Percentiles rank a stretch among this genome's conserved stretches.
These are phyloP conservation scores for Penicillium sp. DNA, from an alignment of 2,329 filamentous ascomycete genomes.

Conservation along the genomic window DNA sequence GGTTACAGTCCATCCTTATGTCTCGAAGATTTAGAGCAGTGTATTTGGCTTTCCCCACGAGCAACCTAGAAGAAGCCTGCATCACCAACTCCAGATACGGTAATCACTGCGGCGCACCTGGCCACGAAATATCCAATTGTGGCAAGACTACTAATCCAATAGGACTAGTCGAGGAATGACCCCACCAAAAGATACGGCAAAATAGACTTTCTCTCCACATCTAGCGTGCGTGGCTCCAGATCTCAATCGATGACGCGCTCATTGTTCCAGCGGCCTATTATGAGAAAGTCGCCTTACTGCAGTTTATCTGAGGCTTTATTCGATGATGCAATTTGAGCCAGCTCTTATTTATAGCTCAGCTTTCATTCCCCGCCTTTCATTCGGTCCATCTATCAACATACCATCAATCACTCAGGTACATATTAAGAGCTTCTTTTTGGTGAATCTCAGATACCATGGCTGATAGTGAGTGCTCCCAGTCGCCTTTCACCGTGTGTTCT, in stretches of 20 bases:
- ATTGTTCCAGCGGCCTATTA: slow-evolving; percentile 6
- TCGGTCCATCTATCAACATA: neutral
- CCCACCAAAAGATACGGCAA: neutral
- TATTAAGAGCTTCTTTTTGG: neutral
- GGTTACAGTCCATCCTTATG: neutral
- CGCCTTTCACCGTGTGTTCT: too few species aligned
- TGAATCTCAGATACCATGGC: slow-evolving; percentile 4
- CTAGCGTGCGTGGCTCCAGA: neutral
- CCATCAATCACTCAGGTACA: neutral
- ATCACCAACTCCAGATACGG: neutral
- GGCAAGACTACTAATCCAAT: neutral
- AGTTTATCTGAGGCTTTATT: neutral
- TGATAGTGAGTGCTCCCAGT: slow-evolving; percentile 8
- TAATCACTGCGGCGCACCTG: neutral
- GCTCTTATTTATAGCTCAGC: neutral
- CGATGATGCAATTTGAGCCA: neutral
- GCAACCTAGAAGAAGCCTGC: neutral
- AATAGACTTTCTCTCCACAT: slow-evolving; percentile 1
- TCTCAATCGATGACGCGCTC: slow-evolving; percentile 15
- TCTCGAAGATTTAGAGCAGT: neutral
- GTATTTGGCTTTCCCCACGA: neutral
- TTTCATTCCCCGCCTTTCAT: neutral
- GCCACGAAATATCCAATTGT: neutral
- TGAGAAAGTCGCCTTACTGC: slow-evolving; percentile 3
- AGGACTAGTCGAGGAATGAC: neutral